Conservation (phyloP, 163 green algal genomes). For the Volvox carteri region DNA sequence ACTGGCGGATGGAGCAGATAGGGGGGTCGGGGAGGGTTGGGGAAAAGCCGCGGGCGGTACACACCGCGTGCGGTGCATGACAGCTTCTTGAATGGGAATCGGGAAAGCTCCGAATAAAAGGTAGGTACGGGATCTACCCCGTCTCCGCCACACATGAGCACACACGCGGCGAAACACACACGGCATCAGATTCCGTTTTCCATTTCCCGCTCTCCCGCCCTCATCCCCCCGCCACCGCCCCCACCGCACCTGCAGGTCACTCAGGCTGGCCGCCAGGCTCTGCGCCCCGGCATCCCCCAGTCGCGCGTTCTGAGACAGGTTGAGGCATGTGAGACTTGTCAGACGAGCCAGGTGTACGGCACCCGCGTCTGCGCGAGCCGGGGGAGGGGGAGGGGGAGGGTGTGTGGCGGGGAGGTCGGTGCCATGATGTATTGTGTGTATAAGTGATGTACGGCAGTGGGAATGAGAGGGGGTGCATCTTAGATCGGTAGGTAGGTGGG, state of each 20-base stretch:
- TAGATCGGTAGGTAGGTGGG: no score
- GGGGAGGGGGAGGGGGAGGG: neutral
- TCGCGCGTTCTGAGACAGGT: slow-evolving; percentile 51
- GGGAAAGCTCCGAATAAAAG: neutral
- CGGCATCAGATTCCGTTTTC: no score
- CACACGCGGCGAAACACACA: neutral
- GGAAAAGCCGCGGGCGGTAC: no score
- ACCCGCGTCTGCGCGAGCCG: slow-evolving; percentile 28
- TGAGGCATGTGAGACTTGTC: slow-evolving; percentile 43
- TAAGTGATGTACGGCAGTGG: no score
- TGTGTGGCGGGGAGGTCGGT: no score
- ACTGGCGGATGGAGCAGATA: no score
- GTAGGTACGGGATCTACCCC: neutral
- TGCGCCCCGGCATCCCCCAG: slow-evolving; percentile 52
- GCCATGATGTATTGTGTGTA: no score
- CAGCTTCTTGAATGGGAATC: neutral
- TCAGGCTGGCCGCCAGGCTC: slow-evolving; percentile 24
- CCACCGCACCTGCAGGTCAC: slow-evolving; percentile 28
- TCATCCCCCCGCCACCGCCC: neutral
- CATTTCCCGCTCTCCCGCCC: no score
- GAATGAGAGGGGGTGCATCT: no score
- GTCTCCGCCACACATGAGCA: neutral
- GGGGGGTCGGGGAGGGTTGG: no score
- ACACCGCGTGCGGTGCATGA: no score
- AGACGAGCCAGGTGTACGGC: slow-evolving; percentile 51